These are phyloP conservation scores for Osmozyma mogii DNA, from an alignment of 805 yeast genomes.

Conservation along the genomic window DNA sequence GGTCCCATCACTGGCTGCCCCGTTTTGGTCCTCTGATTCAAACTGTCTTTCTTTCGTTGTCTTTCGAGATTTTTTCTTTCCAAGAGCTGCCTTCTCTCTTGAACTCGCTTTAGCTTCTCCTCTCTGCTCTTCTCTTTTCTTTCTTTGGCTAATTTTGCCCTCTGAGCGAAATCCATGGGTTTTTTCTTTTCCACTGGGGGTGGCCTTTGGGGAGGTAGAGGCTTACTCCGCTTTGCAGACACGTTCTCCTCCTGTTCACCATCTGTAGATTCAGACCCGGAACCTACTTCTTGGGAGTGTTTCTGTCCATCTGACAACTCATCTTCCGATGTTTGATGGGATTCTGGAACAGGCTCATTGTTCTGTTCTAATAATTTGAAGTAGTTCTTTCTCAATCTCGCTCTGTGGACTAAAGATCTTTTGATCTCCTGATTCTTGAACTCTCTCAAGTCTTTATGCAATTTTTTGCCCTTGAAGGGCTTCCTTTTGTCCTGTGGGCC, in stretches of 20 bases:
- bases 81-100: conserved; percentile 27
- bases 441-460: conserved; percentile 29
- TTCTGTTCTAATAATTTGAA: conserved; percentile 71
- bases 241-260: conserved; percentile 7
- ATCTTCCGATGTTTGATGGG: conserved; percentile 2
- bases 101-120: conserved; percentile 32
- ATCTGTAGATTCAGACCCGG: conserved; percentile 10
- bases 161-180: conserved; percentile 36
- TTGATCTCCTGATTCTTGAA: conserved; percentile 58
- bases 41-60: conserved; percentile 33
- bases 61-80: conserved; percentile 31
- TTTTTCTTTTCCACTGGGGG: conserved; percentile 9
- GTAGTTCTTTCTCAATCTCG: conserved; percentile 73
- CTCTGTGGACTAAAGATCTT: conserved; percentile 67
- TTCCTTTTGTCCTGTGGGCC: conserved; percentile 12
- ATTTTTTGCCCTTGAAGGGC: conserved; percentile 19
- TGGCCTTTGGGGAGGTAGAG: conserved; percentile 11
- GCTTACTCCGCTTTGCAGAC: conserved; percentile 18
- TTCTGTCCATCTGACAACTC: conserved; percentile 9
- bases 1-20: conserved; percentile 96
- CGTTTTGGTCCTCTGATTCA: conserved; percentile 45
- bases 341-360: conserved; percentile 37
- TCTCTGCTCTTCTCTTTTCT: conserved; percentile 36
- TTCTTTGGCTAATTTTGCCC: conserved; percentile 38
- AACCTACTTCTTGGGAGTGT: conserved; percentile 3